These are phyloP conservation scores for Hypericum androsaemum DNA, from an alignment of 345 rosid species.

Conservation along the genomic window DNA sequence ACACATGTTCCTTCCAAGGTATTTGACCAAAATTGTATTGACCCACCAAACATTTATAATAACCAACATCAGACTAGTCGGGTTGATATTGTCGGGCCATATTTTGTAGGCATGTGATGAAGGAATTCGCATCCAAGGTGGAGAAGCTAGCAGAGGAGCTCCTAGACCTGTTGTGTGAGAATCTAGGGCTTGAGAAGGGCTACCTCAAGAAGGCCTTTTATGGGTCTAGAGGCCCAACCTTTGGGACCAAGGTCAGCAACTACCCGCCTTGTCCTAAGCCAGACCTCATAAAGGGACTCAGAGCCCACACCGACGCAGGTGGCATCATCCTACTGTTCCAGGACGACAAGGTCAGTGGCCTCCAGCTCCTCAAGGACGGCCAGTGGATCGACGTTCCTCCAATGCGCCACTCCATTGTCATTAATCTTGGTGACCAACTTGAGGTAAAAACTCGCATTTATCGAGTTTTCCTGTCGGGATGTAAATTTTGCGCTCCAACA, in stretches of 20 bases:
- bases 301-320: constrained; percentile 98
- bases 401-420: constrained; percentile 78
- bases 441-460: constrained; percentile 39
- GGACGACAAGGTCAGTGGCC: constrained; percentile 82
- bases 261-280: constrained; percentile 98
- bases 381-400: constrained; percentile 92
- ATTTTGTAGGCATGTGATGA: constrained; percentile 62
- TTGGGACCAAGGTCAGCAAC: constrained; percentile 89
- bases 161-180: constrained; percentile 69
- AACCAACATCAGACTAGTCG: too few relatives aligned
- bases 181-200: constrained; percentile 71
- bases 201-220: constrained; percentile 56
- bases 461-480: neutral
- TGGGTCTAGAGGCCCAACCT: constrained; percentile 66
- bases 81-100: too few relatives aligned
- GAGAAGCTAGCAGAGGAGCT: constrained; percentile 83
- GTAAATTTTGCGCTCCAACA: neutral
- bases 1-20: too few relatives aligned
- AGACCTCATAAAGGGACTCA: constrained; percentile 75
- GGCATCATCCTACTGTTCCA: constrained; percentile 88
- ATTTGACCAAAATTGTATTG: too few relatives aligned
- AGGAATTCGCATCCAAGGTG: constrained; percentile 54
- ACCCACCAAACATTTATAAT: too few relatives aligned
- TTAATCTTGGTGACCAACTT: constrained; percentile 89
- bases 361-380: constrained; percentile 86